Conservation (phyloP, 306 rosid genomes). For the Canavalia ensiformis region DNA sequence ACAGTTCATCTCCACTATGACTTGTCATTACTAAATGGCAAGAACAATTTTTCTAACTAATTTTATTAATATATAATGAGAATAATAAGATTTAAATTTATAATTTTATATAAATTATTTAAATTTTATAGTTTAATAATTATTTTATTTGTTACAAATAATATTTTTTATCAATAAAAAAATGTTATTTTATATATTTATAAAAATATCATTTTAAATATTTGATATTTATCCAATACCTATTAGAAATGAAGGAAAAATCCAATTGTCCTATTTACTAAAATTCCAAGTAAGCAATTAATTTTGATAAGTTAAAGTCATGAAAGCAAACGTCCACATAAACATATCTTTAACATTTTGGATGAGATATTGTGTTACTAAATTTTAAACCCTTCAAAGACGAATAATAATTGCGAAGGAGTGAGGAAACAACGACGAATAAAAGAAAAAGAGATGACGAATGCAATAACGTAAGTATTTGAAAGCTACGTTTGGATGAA, state of each 20-base stretch:
- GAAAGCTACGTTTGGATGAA: constrained; percentile 45
- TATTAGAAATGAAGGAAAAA: background rate
- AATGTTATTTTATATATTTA: too few species aligned
- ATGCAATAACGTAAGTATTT: constrained; percentile 55
- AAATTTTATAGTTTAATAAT: background rate
- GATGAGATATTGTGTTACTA: constrained; percentile 7
- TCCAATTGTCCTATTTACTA: background rate
- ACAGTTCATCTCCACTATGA: background rate
- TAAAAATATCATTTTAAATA: background rate
- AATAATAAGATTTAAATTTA: background rate
- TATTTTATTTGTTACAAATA: too few species aligned
- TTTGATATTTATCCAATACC: background rate
- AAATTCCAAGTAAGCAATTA: background rate
- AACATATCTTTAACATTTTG: constrained; percentile 12
- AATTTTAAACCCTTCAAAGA: constrained; percentile 33
- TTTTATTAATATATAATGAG: too few species aligned
- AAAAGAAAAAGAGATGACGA: constrained; percentile 49
- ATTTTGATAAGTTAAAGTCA: background rate
- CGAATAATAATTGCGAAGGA: constrained; percentile 36
- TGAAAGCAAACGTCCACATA: background rate
- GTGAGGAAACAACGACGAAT: constrained; percentile 35
- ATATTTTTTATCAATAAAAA: too few species aligned
- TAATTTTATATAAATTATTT: background rate
- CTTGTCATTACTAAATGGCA: background rate
- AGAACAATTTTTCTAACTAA: background rate